Evolutionary conservation across 2,329 filamentous ascomycete species (phyloP).

Genomic region (Fusarium transvaalense): DNA sequence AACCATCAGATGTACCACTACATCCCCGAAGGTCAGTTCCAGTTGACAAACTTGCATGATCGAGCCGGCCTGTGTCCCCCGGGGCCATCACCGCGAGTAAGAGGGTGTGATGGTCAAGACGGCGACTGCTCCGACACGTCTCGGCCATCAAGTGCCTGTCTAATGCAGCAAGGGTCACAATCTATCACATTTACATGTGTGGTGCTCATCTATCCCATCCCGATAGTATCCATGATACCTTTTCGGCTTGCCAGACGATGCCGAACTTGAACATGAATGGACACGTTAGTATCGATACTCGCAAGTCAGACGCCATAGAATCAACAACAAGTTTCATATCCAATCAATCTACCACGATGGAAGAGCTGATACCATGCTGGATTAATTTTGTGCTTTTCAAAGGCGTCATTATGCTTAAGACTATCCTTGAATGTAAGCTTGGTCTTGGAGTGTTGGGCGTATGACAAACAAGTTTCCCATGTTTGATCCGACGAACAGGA

Average conservation of each 20-base stretch:
- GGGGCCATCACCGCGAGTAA: background rate
- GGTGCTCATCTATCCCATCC: no score
- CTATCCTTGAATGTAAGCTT: background rate
- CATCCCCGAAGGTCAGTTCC: no score
- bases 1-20: background rate
- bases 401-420: background rate
- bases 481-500: background rate
- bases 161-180: background rate
- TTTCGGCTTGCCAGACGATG: no score
- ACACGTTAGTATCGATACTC: background rate
- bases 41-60: background rate
- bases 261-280: background rate
- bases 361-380: no score
- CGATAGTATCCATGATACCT: background rate
- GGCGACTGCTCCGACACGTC: background rate
- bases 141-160: background rate
- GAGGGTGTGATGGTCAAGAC: slow-evolving; percentile 7
- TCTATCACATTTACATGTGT: background rate
- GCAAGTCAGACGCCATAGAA: slow-evolving; percentile 9
- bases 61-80: background rate
- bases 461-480: background rate
- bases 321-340: background rate
- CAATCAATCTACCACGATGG: background rate
- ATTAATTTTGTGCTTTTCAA: background rate
- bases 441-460: background rate